A percentile compares a stretch with the other conserved stretches of the same genome.
phyloP scores from a whole-genome alignment of 2,329 filamentous ascomycete genomes.

The Thielaviopsis punctulata region DNA sequence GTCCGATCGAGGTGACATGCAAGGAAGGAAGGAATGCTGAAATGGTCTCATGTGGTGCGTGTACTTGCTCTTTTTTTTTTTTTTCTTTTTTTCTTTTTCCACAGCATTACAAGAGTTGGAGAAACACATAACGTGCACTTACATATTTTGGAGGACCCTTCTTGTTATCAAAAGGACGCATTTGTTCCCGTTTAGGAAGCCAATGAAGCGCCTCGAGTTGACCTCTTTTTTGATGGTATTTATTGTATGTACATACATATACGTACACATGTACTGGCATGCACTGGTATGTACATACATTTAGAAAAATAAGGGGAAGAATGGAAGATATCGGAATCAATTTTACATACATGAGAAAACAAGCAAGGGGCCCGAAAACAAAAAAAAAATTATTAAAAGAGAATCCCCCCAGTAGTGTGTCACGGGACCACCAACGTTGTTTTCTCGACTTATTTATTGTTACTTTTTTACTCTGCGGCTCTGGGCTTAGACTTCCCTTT shows the following conservation, averaged over 20 bases:
- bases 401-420: too few relatives aligned
- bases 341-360: neutral
- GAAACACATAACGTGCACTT: too few relatives aligned
- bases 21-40: neutral
- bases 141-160: too few relatives aligned
- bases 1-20: neutral
- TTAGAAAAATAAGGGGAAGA: conserved; percentile 21
- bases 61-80: neutral
- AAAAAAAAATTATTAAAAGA: too few relatives aligned
- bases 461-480: neutral
- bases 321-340: neutral
- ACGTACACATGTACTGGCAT: too few relatives aligned
- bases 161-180: too few relatives aligned
- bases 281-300: too few relatives aligned
- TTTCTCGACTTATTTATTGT: neutral
- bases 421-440: neutral
- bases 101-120: conserved; percentile 17
- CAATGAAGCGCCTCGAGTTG: neutral
- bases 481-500: too few relatives aligned
- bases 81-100: neutral
- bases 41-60: neutral
- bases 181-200: neutral
- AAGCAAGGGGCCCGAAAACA: neutral
- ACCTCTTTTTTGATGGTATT: too few relatives aligned
- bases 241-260: neutral